These are phyloP conservation scores for Sporisorium graminicola DNA, from an alignment of 1,284 basidiomycete species.

Conservation along the genomic window DNA sequence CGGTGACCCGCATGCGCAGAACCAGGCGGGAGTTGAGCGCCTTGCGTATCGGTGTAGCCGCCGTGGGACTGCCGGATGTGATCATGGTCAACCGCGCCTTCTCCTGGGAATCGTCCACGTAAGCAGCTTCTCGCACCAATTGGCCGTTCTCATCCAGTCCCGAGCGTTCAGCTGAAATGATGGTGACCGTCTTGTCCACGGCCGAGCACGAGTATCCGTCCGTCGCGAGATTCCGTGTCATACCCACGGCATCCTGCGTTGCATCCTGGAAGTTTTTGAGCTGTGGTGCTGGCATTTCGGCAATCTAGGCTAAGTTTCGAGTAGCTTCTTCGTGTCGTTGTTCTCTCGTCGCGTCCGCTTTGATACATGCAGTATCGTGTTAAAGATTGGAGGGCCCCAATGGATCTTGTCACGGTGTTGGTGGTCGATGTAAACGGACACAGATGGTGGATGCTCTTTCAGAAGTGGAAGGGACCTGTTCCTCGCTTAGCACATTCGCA, in stretches of 20 bases:
- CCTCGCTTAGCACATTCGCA: background rate
- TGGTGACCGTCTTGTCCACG: slow-evolving; percentile 29
- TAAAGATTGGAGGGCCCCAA: background rate
- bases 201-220: slow-evolving; percentile 42
- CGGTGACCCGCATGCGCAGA: slow-evolving; percentile 52
- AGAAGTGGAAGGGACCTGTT: background rate
- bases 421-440: background rate
- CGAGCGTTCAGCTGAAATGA: slow-evolving; percentile 37
- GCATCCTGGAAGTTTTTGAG: slow-evolving; percentile 42
- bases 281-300: slow-evolving; percentile 33
- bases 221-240: slow-evolving; percentile 28
- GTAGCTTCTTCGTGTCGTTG: background rate
- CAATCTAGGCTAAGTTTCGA: background rate
- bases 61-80: slow-evolving; percentile 21
- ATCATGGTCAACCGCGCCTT: slow-evolving; percentile 27
- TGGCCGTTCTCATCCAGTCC: slow-evolving; percentile 38
- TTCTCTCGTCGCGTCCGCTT: background rate
- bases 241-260: slow-evolving; percentile 47
- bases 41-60: slow-evolving; percentile 27
- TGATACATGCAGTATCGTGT: background rate
- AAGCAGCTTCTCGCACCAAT: slow-evolving; percentile 32
- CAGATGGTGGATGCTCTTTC: background rate
- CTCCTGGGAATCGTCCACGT: slow-evolving; percentile 34
- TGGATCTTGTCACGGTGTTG: background rate
- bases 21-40: slow-evolving; percentile 45